phyloP scores from a whole-genome alignment of 2,329 filamentous ascomycete species.

The Neofusicoccum cordaticola region DNA sequence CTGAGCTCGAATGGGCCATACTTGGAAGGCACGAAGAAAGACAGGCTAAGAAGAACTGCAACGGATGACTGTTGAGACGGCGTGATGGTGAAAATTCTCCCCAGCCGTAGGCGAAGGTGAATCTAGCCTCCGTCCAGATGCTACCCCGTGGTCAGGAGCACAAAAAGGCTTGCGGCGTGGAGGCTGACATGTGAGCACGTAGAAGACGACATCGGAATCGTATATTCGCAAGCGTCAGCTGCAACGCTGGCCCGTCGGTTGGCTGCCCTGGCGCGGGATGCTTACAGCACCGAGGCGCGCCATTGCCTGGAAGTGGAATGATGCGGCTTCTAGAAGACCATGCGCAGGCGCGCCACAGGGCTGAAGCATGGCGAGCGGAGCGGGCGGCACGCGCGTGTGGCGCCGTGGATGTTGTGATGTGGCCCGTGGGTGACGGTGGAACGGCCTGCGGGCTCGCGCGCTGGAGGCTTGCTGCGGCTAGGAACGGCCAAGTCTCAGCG shows the following conservation, averaged over 20 bases:
- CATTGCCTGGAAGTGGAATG: background rate
- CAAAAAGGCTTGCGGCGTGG: background rate
- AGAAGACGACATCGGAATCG: slow-evolving; percentile 2
- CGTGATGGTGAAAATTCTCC: too few relatives aligned
- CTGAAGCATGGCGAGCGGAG: background rate
- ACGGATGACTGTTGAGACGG: too few relatives aligned
- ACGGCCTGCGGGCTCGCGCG: background rate
- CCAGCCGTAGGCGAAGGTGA: too few relatives aligned
- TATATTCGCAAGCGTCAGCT: slow-evolving; percentile 16
- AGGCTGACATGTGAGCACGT: background rate
- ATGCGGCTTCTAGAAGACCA: slow-evolving; percentile 9
- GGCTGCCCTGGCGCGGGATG: background rate
- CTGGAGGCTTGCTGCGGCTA: background rate
- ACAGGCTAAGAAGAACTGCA: too few relatives aligned
- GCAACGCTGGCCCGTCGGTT: background rate
- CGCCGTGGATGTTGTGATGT: slow-evolving; percentile 2
- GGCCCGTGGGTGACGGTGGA: background rate
- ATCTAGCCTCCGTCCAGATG: too few relatives aligned
- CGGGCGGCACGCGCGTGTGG: background rate
- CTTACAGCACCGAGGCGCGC: background rate
- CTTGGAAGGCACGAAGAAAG: too few relatives aligned
- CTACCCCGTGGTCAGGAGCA: background rate
- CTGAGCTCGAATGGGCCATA: too few relatives aligned
- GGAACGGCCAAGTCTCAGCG: background rate
- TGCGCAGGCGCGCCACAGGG: background rate